Evolutionary conservation across 139 green algal genomes (phyloP), one percentile per base, ranked within the genome.

Genomic region (Closterium sp.): DNA sequence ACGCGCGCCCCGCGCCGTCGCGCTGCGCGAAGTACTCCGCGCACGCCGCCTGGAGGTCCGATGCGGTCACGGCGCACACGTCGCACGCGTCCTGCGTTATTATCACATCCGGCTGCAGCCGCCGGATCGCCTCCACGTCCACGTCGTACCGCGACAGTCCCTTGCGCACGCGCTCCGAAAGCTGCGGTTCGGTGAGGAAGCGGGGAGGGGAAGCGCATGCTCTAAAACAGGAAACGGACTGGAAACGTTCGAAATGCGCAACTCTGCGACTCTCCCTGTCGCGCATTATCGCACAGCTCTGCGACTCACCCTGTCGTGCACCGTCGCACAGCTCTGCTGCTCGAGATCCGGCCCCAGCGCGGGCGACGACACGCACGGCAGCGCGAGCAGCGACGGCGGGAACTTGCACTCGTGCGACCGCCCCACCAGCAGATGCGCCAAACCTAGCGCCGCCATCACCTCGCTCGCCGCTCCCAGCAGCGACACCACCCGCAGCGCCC

Each of bases 31-130:
- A 29, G 31, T 85, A 94, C 42, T 89, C 29, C 19, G 19, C 17
- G 45, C 70, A 94, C 29, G 90, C 90, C 31, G 31, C 19, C 28
- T 93, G n/a, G 30, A 94, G 31, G 34, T 94, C 92, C 28, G 95
- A 92, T 31, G 32, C 34, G 4, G 93, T 94, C 29, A 95, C 93
- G 29, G 93, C 93, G 84, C 93, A 95, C 45, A 95, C 92, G 86
- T 93, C 84, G 92, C 93, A 95, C 32, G 94, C 70, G 42, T 95
- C 88, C 88, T 95, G 93, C 38, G 92, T 95, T 31, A 95, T 95
- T 31, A 95, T 95, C n/a, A 95, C 34, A 62, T 94, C 89, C 24
- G 93, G 92, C 42, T 88, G n/a, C 70, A 95, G 50, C 29, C 90
- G 29, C 30, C 28, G 10, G 6, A 95, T 85, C 70, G 31, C 88